A percentile compares a stretch with the other conserved stretches of the same genome.
Conservation (phyloP, 139 green algal genomes). For the Chlorella sp. region DNA sequence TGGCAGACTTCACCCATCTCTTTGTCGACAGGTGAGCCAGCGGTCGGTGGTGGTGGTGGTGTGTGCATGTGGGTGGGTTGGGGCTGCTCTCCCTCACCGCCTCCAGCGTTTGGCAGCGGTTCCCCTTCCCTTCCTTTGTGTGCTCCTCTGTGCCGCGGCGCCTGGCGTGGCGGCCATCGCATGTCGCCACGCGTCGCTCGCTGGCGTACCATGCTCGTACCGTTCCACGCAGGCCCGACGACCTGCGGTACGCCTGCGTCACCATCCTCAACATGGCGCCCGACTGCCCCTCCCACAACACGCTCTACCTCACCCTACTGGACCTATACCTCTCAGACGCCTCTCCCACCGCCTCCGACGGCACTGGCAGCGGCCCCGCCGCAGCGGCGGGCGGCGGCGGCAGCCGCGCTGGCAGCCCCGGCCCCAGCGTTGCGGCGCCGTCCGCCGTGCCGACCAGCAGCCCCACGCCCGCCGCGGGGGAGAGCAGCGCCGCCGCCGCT, state of each 20-base stretch:
- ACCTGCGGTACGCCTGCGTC: conserved; percentile 53
- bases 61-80: too few species aligned
- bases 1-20: conserved; percentile 86
- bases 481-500: not conserved
- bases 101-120: too few species aligned
- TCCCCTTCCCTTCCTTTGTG: too few species aligned
- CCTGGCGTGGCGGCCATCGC: too few species aligned
- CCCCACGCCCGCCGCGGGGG: not conserved
- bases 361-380: not conserved
- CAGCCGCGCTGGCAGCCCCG: not conserved
- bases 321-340: conserved; percentile 90
- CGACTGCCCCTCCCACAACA: conserved; percentile 43
- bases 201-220: too few species aligned
- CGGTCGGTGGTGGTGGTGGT: too few species aligned
- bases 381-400: not conserved
- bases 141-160: too few species aligned
- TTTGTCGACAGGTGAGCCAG: conserved; percentile 59
- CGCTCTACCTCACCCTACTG: conserved; percentile 86
- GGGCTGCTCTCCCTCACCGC: too few species aligned
- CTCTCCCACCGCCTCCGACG: conserved; percentile 6
- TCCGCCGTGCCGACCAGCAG: not conserved
- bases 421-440: not conserved
- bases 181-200: too few species aligned
- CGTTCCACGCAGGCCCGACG: conserved; percentile 57
- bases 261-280: conserved; percentile 71